Conservation (phyloP, 2,329 filamentous ascomycete genomes). For the Ophidiomyces ophidiicola region DNA sequence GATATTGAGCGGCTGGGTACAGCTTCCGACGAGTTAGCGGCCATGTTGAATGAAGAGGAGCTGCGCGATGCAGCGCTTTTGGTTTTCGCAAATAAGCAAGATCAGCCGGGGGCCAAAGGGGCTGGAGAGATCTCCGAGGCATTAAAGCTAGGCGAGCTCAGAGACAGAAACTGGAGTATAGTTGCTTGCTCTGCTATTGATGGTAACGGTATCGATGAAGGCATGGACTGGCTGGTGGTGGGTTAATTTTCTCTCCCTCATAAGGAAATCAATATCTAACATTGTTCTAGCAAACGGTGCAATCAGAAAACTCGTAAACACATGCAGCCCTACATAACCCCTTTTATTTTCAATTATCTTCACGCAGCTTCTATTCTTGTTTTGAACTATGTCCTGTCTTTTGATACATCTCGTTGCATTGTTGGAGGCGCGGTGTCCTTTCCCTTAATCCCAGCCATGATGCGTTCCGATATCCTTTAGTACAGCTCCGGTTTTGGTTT, state of each 20-base stretch:
- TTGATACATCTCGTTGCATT: slow-evolving; percentile 1
- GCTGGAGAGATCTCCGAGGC: slow-evolving; percentile 95
- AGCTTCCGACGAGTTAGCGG: slow-evolving; percentile 78
- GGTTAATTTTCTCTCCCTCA: too few species aligned
- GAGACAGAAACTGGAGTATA: slow-evolving; percentile 98
- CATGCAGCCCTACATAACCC: background rate
- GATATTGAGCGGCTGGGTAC: slow-evolving; percentile 92
- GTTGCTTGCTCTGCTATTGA: slow-evolving; percentile 95
- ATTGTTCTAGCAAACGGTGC: slow-evolving; percentile 31
- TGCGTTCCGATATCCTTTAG: background rate
- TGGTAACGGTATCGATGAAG: slow-evolving; percentile 84
- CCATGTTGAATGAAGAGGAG: slow-evolving; percentile 96
- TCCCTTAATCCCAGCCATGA: background rate
- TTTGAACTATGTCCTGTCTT: background rate
- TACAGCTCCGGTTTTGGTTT: too few species aligned
- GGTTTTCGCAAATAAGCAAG: slow-evolving; percentile 98
- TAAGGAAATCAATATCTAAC: background rate
- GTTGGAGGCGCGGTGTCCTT: slow-evolving; percentile 5
- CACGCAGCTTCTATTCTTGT: background rate
- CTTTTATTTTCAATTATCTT: background rate
- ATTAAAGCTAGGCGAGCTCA: slow-evolving; percentile 73
- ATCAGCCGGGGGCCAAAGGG: slow-evolving; percentile 91
- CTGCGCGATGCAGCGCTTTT: slow-evolving; percentile 81
- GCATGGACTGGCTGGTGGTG: slow-evolving; percentile 98
- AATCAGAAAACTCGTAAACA: slow-evolving; percentile 33